Conservation (phyloP, 495 filamentous ascomycete genomes). For the Penicillium atrosanguineum region DNA sequence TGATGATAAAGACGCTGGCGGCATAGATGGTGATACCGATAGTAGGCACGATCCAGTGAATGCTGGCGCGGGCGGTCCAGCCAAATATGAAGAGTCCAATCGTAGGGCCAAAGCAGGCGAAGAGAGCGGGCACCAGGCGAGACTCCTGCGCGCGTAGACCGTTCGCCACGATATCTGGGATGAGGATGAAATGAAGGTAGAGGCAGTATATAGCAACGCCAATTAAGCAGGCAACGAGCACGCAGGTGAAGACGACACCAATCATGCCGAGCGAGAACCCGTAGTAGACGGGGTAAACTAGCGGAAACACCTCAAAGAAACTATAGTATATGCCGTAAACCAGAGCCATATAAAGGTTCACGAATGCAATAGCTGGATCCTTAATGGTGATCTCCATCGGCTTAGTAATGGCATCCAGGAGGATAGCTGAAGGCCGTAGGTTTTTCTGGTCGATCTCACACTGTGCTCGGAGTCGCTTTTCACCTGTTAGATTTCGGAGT, state of each 20-base stretch:
- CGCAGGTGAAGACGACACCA: constrained; percentile 64
- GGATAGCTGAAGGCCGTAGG: constrained; percentile 43
- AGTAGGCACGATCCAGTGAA: constrained; percentile 62
- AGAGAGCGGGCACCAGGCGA: constrained; percentile 55
- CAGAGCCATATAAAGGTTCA: constrained; percentile 60
- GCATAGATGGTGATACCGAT: constrained; percentile 58
- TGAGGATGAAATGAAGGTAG: constrained; percentile 53
- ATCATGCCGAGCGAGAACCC: constrained; percentile 58
- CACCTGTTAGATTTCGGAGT: constrained; percentile 49
- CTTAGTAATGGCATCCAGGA: constrained; percentile 58
- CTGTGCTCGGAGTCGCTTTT: constrained; percentile 39
- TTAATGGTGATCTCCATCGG: constrained; percentile 62
- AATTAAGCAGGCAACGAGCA: constrained; percentile 57
- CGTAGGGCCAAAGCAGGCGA: constrained; percentile 49
- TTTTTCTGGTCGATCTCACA: constrained; percentile 51
- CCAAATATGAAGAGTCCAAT: constrained; percentile 63
- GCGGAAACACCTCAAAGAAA: constrained; percentile 72
- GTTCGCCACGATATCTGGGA: constrained; percentile 44
- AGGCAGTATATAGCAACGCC: constrained; percentile 49
- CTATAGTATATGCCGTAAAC: constrained; percentile 67
- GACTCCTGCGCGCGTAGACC: constrained; percentile 50
- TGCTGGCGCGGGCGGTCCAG: constrained; percentile 53
- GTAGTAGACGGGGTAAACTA: constrained; percentile 65
- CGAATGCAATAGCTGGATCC: constrained; percentile 62
- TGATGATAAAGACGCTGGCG: constrained; percentile 47